These are phyloP conservation scores for Pueraria montana DNA, from an alignment of 306 rosid genomes.

Conservation along the genomic window DNA sequence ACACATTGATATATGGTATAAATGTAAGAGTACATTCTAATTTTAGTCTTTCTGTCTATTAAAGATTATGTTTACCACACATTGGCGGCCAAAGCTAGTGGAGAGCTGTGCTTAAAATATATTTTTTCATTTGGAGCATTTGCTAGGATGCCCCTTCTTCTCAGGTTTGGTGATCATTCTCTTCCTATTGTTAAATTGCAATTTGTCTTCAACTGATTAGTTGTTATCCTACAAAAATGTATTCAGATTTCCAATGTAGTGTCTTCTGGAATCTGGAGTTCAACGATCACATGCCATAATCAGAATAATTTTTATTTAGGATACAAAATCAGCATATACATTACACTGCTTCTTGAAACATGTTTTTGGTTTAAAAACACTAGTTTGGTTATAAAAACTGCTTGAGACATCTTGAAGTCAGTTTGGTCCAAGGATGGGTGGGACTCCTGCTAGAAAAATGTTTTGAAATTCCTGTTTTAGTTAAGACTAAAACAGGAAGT, in stretches of 20 bases:
- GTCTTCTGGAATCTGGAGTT: not conserved
- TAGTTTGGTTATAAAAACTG: slow-evolving; percentile 22
- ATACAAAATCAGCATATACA: not conserved
- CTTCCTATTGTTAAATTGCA: not conserved
- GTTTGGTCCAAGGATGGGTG: slow-evolving; percentile 22
- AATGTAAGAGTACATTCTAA: not conserved
- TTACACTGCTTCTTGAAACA: not conserved
- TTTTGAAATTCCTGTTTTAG: not conserved
- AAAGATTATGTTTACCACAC: slow-evolving; percentile 94
- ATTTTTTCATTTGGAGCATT: slow-evolving; percentile 93
- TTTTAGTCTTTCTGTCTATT: slow-evolving; percentile 33
- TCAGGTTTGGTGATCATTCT: slow-evolving; percentile 66
- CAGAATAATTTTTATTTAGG: not conserved
- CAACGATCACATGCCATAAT: not conserved
- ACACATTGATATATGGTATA: slow-evolving; percentile 25
- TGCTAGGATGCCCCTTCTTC: slow-evolving; percentile 85
- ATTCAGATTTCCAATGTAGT: slow-evolving; percentile 20
- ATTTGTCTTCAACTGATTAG: slow-evolving; percentile 10
- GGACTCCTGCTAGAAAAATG: slow-evolving; percentile 27
- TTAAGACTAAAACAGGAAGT: too few species aligned
- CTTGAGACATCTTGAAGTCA: slow-evolving; percentile 19
- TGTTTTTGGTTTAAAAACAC: slow-evolving; percentile 29
- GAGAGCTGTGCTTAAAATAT: slow-evolving; percentile 92
- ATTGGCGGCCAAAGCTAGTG: slow-evolving; percentile 92
- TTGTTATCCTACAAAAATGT: not conserved